A percentile compares a stretch with the other conserved stretches of the same genome.
Conservation (phyloP, 164 flowering plant genomes). For the Vitis labrusca region DNA sequence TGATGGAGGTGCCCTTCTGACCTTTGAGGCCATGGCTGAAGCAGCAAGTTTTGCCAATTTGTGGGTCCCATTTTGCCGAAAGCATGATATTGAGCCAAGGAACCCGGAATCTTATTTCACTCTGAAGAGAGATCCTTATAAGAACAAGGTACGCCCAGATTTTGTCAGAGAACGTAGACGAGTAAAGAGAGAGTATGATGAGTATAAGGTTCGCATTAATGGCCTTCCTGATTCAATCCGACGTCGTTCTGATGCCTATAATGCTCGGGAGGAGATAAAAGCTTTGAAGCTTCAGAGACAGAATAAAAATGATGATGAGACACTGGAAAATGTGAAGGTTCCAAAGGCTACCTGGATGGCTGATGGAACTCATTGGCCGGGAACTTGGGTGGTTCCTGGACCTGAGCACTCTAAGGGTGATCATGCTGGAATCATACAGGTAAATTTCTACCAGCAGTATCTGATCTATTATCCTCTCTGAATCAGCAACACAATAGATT, state of each 20-base stretch:
- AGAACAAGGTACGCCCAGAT: conserved; percentile 62
- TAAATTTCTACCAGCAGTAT: conserved; percentile 10
- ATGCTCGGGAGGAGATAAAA: conserved; percentile 69
- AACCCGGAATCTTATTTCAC: conserved; percentile 77
- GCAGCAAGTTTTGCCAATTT: conserved; percentile 77
- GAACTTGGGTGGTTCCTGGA: conserved; percentile 64
- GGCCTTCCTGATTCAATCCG: conserved; percentile 73
- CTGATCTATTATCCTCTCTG: no score
- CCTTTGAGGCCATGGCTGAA: conserved; percentile 93
- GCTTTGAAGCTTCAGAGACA: conserved; percentile 63
- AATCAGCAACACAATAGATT: neutral
- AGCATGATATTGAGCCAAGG: conserved; percentile 77
- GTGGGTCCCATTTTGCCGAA: conserved; percentile 89
- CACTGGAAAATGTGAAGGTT: conserved; percentile 44
- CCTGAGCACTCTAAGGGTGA: conserved; percentile 75
- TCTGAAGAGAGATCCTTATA: conserved; percentile 65
- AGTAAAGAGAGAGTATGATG: conserved; percentile 80
- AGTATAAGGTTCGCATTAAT: conserved; percentile 76
- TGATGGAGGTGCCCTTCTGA: conserved; percentile 89
- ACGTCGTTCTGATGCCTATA: conserved; percentile 75
- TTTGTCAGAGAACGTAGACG: conserved; percentile 80
- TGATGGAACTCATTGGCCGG: conserved; percentile 92
- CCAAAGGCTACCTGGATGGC: conserved; percentile 92
- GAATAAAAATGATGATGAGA: conserved; percentile 30
- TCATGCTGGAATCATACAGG: conserved; percentile 91